Evolutionary conservation across 345 rosid species (phyloP).

Genomic region (Murraya paniculata): DNA sequence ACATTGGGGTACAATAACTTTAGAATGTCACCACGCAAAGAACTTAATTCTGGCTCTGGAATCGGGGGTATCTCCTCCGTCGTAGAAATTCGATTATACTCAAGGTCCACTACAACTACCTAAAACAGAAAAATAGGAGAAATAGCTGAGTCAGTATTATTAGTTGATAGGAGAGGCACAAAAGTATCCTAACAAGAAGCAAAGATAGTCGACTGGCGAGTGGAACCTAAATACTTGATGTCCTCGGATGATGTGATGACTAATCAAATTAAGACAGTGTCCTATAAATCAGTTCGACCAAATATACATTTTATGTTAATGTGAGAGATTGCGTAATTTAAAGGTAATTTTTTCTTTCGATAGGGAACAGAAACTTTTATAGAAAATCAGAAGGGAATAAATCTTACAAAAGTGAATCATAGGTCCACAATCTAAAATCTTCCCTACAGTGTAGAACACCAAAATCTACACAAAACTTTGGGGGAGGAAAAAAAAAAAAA

Average conservation of each 20-base stretch:
- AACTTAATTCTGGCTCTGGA: constrained; percentile 94
- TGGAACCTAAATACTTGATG: not conserved
- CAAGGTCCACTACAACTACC: constrained; percentile 99
- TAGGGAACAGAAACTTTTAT: no score
- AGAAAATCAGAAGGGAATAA: no score
- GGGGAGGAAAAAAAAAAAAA: no score
- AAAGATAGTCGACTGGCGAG: not conserved
- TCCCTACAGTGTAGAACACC: no score
- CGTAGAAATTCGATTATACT: constrained; percentile 75
- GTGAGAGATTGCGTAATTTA: not conserved
- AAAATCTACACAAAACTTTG: no score
- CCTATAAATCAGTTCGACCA: not conserved
- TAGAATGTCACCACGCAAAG: constrained; percentile 70
- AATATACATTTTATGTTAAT: not conserved
- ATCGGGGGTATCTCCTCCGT: constrained; percentile 90
- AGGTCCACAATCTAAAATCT: no score
- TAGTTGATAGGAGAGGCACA: not conserved
- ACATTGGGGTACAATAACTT: constrained; percentile 83
- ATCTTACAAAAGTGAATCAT: no score
- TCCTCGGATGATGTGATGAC: not conserved
- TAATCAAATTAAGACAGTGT: not conserved
- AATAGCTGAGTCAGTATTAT: not conserved
- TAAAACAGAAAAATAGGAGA: constrained; percentile 29
- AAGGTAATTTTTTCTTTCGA: not conserved
- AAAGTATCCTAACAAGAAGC: not conserved